A percentile compares a stretch with the other conserved stretches of the same genome.
These are phyloP conservation scores for Ganoderma meredithae DNA, from an alignment of 1,284 basidiomycete genomes.

Conservation along the genomic window DNA sequence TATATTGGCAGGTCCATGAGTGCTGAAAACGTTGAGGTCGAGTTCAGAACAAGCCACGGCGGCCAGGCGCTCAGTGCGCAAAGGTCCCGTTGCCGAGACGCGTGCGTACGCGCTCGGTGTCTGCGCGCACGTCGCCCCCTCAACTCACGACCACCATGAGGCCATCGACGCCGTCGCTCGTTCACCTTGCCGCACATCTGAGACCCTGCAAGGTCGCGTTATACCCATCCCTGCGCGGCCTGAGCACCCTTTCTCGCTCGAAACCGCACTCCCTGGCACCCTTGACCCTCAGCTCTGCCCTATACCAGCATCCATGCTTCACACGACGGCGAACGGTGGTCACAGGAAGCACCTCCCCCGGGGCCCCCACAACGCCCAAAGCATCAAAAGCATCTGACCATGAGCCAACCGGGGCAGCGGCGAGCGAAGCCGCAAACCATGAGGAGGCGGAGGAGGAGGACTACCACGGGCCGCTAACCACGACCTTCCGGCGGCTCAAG, in stretches of 20 bases:
- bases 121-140: neutral
- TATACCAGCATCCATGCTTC: neutral
- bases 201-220: slow-evolving; percentile 5
- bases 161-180: slow-evolving; percentile 10
- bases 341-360: slow-evolving; percentile 8
- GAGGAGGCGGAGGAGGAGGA: slow-evolving; percentile 25
- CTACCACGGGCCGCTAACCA: slow-evolving; percentile 72
- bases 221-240: slow-evolving; percentile 13
- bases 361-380: neutral
- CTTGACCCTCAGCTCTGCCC: neutral
- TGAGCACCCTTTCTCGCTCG: slow-evolving; percentile 7
- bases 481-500: slow-evolving; percentile 81
- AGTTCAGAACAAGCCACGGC: slow-evolving; percentile 16
- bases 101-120: slow-evolving; percentile 4
- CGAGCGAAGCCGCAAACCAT: neutral
- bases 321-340: slow-evolving; percentile 14
- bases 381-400: neutral
- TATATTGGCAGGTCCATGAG: slow-evolving; percentile 74
- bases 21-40: slow-evolving; percentile 10
- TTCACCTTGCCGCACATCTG: slow-evolving; percentile 6
- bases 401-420: neutral
- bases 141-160: slow-evolving; percentile 22
- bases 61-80: slow-evolving; percentile 19
- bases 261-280: slow-evolving; percentile 2
- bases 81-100: neutral